These are phyloP conservation scores for Magnolia changhungtana DNA, from an alignment of 164 flowering plant species.

Conservation along the genomic window DNA sequence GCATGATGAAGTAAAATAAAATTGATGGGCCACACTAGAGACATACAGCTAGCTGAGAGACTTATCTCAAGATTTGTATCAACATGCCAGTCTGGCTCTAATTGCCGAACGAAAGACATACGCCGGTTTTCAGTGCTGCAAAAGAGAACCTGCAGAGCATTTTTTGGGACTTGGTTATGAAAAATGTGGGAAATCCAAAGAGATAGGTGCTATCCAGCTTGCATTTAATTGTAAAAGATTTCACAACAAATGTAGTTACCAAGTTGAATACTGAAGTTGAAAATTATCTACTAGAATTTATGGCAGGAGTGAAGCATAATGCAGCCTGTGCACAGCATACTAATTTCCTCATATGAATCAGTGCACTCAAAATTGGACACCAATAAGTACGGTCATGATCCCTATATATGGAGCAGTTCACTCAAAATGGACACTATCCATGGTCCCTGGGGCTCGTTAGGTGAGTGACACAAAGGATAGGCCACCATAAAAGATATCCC, in stretches of 20 bases:
- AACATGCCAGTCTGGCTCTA: constrained; percentile 39
- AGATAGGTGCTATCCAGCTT: not conserved
- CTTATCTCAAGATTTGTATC: constrained; percentile 31
- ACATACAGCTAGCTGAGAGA: constrained; percentile 28
- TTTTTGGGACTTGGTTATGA: not conserved
- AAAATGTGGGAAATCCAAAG: not conserved
- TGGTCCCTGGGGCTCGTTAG: no score
- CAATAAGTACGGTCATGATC: no score
- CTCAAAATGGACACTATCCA: no score
- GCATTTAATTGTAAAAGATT: not conserved
- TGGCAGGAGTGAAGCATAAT: not conserved
- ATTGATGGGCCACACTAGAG: not conserved
- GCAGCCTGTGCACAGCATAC: no score
- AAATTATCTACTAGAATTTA: not conserved
- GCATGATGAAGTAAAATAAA: not conserved
- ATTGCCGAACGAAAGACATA: constrained; percentile 30
- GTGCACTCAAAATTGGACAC: no score
- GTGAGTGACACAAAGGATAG: no score
- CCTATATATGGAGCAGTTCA: no score
- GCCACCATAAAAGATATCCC: no score
- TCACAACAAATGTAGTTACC: not conserved
- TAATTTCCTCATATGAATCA: no score
- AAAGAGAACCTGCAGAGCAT: constrained; percentile 25
- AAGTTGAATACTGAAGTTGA: no score
- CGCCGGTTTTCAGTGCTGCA: constrained; percentile 34